Conservation (phyloP, 2,329 filamentous ascomycete species). For the Fusarium palustre region DNA sequence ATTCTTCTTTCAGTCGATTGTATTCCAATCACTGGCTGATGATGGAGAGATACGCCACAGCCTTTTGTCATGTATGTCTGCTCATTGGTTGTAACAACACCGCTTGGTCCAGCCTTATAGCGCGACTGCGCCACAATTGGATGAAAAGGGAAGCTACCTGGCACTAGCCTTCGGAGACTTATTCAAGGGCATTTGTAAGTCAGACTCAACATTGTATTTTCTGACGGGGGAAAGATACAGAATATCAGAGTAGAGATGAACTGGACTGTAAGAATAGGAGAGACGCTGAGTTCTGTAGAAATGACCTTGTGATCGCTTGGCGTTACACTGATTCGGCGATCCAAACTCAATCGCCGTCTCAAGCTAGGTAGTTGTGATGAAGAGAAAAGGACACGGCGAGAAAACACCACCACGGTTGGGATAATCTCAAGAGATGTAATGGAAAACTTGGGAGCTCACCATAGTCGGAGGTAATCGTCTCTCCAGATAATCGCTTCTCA, state of each 20-base stretch:
- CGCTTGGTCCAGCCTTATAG: slow-evolving; percentile 23
- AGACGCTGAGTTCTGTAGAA: rapidly evolving
- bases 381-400: neutral
- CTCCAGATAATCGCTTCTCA: slow-evolving; percentile 25
- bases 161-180: slow-evolving; percentile 30
- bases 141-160: neutral
- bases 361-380: neutral
- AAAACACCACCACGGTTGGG: neutral
- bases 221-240: neutral
- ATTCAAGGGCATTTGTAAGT: slow-evolving; percentile 21
- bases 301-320: neutral
- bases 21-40: neutral
- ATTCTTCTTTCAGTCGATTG: neutral
- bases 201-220: neutral
- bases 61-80: neutral
- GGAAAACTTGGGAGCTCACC: slow-evolving; percentile 13
- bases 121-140: slow-evolving; percentile 9
- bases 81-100: neutral
- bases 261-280: too few relatives aligned
- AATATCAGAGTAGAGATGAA: neutral
- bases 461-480: neutral
- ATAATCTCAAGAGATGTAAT: neutral
- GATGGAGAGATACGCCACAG: neutral
- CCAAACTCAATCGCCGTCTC: neutral
- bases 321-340: neutral